Evolutionary conservation across 306 rosid genomes (phyloP).

Genomic region (Lathyrus sativus): DNA sequence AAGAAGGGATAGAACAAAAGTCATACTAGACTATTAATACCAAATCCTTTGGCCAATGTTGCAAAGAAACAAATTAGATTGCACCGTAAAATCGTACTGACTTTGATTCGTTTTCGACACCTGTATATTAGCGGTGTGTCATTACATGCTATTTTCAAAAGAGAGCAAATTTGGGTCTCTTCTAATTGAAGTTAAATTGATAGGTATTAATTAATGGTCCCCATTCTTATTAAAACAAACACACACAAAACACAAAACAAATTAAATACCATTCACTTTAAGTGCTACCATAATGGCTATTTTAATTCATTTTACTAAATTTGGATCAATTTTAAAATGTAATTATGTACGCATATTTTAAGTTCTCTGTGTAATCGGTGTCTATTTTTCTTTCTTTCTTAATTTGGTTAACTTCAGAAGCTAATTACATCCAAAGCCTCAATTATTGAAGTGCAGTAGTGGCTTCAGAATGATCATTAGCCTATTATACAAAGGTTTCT

Average conservation of each 20-base stretch:
- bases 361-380: background rate
- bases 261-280: slow-evolving; percentile 23
- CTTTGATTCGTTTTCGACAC: slow-evolving; percentile 19
- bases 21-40: slow-evolving; percentile 12
- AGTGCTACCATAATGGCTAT: background rate
- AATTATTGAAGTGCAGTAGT: background rate
- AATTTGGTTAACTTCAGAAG: background rate
- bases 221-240: slow-evolving; percentile 25
- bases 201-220: slow-evolving; percentile 40
- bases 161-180: background rate
- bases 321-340: no score
- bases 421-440: background rate
- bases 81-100: slow-evolving; percentile 16
- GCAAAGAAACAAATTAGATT: background rate
- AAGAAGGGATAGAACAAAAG: background rate
- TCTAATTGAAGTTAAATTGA: slow-evolving; percentile 29
- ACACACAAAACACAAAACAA: background rate
- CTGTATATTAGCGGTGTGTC: slow-evolving; percentile 33
- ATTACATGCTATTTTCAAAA: slow-evolving; percentile 39
- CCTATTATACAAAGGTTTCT: background rate
- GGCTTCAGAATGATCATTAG: background rate
- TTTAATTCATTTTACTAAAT: no score
- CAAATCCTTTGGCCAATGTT: slow-evolving; percentile 34
- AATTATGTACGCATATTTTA: no score
- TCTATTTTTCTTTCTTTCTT: background rate